Evolutionary conservation across 352 stramenopile species (phyloP).

Genomic region (Salisapilia sapeloensis): DNA sequence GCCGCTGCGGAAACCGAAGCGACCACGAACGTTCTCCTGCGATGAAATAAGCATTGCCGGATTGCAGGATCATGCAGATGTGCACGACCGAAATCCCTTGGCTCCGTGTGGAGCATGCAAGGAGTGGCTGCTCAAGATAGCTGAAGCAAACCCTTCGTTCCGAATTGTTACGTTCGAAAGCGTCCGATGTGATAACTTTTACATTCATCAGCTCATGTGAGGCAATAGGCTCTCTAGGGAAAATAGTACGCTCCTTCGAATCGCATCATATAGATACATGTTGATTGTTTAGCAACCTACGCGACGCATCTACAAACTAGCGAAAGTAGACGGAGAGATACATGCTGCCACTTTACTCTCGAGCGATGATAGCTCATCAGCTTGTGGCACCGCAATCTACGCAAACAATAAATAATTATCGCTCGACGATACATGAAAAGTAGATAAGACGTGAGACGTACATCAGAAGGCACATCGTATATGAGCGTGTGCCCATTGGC

Average conservation of each 20-base stretch:
- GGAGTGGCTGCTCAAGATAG: slow-evolving; percentile 99
- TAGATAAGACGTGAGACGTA: slow-evolving; percentile 13
- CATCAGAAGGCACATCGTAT: slow-evolving; percentile 65
- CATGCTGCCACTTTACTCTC: slow-evolving; percentile 46
- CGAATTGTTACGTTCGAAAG: slow-evolving; percentile 95
- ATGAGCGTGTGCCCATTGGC: slow-evolving; percentile 52
- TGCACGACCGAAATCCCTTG: slow-evolving; percentile 89
- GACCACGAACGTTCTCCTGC: slow-evolving; percentile 64
- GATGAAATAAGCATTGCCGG: slow-evolving; percentile 38
- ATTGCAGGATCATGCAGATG: slow-evolving; percentile 6
- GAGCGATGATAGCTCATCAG: slow-evolving; percentile 38
- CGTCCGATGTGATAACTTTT: slow-evolving; percentile 84
- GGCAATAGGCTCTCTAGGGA: too few species aligned
- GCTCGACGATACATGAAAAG: neutral
- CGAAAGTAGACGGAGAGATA: slow-evolving; percentile 18
- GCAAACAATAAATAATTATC: slow-evolving; percentile 3
- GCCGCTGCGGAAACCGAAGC: slow-evolving; percentile 49
- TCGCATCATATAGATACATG: too few species aligned
- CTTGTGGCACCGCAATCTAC: slow-evolving; percentile 42
- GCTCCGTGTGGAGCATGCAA: slow-evolving; percentile 96
- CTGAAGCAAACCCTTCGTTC: slow-evolving; percentile 94
- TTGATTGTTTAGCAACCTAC: too few species aligned
- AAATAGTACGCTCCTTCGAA: too few species aligned
- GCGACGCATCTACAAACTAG: slow-evolving; percentile 34
- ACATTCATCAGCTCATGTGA: slow-evolving; percentile 78